Evolutionary conservation across 2,329 filamentous ascomycete genomes (phyloP).

Genomic region (Claviceps maximensis): DNA sequence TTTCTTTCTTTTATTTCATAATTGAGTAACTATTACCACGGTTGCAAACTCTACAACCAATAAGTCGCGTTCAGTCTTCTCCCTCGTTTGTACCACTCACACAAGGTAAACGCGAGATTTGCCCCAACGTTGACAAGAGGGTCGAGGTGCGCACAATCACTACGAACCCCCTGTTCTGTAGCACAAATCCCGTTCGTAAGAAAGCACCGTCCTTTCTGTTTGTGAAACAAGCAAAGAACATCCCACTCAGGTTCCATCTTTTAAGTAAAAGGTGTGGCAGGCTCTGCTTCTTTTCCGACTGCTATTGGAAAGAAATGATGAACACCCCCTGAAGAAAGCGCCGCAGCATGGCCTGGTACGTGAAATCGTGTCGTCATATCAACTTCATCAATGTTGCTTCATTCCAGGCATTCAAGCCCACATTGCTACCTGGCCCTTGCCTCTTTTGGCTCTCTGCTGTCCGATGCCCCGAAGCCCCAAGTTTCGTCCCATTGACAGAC

Average conservation of each 20-base stretch:
- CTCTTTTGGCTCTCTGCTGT: constrained; percentile 5
- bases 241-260: not conserved
- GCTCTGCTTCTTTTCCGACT: not conserved
- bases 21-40: not conserved
- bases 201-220: not conserved
- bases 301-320: not conserved
- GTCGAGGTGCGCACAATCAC: not conserved
- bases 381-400: not conserved
- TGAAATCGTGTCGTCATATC: not conserved
- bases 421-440: not conserved
- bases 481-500: constrained; percentile 8
- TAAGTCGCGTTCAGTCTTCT: not conserved
- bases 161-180: not conserved
- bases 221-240: not conserved
- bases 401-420: constrained; percentile 5
- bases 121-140: not conserved
- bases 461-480: constrained; percentile 1
- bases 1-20: not conserved
- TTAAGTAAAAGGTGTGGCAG: not conserved
- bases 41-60: not conserved
- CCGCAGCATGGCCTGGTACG: not conserved
- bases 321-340: not conserved
- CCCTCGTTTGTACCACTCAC: constrained; percentile 1
- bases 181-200: not conserved
- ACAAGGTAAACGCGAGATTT: not conserved